phyloP scores from a whole-genome alignment of 2,329 filamentous ascomycete genomes.

The Aspergillus uvarum region DNA sequence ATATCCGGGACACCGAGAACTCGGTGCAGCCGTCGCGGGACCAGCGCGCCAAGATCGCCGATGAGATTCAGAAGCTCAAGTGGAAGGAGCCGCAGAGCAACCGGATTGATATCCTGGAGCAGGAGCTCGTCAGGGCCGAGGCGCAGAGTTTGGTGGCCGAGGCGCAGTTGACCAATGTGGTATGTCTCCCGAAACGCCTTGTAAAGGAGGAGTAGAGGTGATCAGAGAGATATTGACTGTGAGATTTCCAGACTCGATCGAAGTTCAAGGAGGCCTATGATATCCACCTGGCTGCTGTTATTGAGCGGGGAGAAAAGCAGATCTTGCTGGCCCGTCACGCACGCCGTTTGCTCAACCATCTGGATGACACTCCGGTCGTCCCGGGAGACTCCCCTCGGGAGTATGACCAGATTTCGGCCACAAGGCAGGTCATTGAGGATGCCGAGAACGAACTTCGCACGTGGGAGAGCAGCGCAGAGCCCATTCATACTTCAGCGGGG shows the following conservation, averaged over 20 bases:
- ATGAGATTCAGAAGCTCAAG: slow-evolving; percentile 90
- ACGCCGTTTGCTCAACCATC: slow-evolving; percentile 74
- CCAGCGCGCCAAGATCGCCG: slow-evolving; percentile 79
- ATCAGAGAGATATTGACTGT: not conserved
- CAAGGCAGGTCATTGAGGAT: slow-evolving; percentile 84
- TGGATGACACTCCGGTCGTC: slow-evolving; percentile 87
- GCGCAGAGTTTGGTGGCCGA: slow-evolving; percentile 95
- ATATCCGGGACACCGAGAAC: slow-evolving; percentile 91
- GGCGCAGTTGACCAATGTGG: slow-evolving; percentile 91
- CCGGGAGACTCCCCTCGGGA: slow-evolving; percentile 74
- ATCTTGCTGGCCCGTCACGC: slow-evolving; percentile 90
- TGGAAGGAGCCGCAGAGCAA: slow-evolving; percentile 85
- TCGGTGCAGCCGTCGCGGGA: slow-evolving; percentile 92
- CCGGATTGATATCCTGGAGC: slow-evolving; percentile 80
- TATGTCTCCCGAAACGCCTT: slow-evolving; percentile 48
- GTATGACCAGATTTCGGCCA: slow-evolving; percentile 66
- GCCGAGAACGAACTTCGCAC: slow-evolving; percentile 82
- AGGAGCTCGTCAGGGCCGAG: slow-evolving; percentile 93
- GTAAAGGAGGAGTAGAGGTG: not conserved
- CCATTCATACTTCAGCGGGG: slow-evolving; percentile 52
- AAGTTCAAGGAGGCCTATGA: slow-evolving; percentile 96
- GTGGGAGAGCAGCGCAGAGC: slow-evolving; percentile 63
- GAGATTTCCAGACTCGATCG: slow-evolving; percentile 66
- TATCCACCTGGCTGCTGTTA: slow-evolving; percentile 81
- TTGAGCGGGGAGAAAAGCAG: slow-evolving; percentile 96